Conservation (phyloP, 345 rosid genomes). For the Lepidium sativum region DNA sequence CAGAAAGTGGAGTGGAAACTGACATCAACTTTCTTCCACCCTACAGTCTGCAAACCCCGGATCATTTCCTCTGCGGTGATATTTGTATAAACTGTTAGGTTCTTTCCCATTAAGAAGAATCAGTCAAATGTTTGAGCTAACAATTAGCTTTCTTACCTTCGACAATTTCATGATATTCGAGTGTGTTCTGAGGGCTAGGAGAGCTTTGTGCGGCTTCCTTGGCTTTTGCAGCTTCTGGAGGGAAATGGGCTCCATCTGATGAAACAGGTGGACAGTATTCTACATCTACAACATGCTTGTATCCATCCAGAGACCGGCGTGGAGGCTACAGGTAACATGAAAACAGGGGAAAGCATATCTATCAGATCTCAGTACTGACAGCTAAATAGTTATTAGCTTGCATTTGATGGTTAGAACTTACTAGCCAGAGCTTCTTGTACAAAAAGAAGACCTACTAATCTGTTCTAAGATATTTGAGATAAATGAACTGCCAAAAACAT, state of each 20-base stretch:
- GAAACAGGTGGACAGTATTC: constrained; percentile 81
- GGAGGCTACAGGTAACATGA: constrained; percentile 52
- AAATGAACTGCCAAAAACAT: not conserved
- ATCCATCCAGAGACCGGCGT: constrained; percentile 76
- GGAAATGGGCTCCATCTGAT: constrained; percentile 77
- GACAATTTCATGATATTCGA: constrained; percentile 71
- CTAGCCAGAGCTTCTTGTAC: not conserved
- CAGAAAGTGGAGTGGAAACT: constrained; percentile 87
- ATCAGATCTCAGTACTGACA: not conserved
- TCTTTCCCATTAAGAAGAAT: not conserved
- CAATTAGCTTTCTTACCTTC: constrained; percentile 44
- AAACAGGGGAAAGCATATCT: not conserved
- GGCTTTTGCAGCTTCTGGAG: constrained; percentile 83
- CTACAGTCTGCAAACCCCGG: constrained; percentile 68
- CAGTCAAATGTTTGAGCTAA: not conserved
- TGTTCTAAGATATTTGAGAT: not conserved
- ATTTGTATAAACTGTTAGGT: not conserved
- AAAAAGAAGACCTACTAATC: not conserved
- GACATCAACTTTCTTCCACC: constrained; percentile 97
- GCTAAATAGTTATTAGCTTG: not conserved
- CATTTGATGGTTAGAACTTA: not conserved
- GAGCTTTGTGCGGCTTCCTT: constrained; percentile 82
- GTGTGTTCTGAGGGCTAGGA: constrained; percentile 50
- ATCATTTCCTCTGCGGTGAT: constrained; percentile 82
- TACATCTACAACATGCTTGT: constrained; percentile 89